Conservation (phyloP, 2,329 filamentous ascomycete genomes). For the Fusarium drepaniforme region DNA sequence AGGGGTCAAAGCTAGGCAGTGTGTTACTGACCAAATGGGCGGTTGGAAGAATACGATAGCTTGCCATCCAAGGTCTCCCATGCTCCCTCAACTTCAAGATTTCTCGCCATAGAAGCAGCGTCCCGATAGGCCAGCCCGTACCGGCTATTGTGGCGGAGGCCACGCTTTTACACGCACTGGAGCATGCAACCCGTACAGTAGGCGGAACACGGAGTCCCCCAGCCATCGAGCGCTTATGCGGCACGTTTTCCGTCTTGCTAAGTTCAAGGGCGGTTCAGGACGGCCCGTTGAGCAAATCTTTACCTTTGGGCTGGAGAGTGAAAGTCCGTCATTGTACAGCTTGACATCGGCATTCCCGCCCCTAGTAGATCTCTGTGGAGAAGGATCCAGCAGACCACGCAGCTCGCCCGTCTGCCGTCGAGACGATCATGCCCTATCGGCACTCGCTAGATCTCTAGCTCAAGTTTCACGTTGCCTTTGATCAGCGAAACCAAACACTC, state of each 20-base stretch:
- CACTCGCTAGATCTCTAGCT: neutral
- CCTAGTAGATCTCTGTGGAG: slow-evolving; percentile 33
- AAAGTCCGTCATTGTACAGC: neutral
- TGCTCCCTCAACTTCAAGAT: neutral
- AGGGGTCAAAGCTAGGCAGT: neutral
- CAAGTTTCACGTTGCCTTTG: slow-evolving; percentile 25
- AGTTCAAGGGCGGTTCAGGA: neutral
- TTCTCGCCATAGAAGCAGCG: neutral
- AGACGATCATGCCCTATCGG: slow-evolving; percentile 18
- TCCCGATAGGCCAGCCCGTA: slow-evolving; percentile 29
- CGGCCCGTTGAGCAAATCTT: neutral
- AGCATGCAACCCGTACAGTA: neutral
- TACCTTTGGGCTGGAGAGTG: neutral
- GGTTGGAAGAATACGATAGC: neutral
- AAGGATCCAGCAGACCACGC: slow-evolving; percentile 16
- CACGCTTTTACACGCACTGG: neutral
- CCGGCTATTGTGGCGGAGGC: neutral
- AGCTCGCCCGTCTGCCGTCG: slow-evolving; percentile 5
- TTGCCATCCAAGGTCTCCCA: slow-evolving; percentile 10
- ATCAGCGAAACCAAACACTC: slow-evolving; percentile 12
- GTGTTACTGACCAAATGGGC: neutral
- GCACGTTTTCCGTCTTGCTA: slow-evolving; percentile 1
- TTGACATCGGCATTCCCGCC: slow-evolving; percentile 31
- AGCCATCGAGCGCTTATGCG: slow-evolving; percentile 10
- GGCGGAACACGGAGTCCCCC: slow-evolving; percentile 10